phyloP scores from a whole-genome alignment of 257 asterid species.

The Mitragyna speciosa region DNA sequence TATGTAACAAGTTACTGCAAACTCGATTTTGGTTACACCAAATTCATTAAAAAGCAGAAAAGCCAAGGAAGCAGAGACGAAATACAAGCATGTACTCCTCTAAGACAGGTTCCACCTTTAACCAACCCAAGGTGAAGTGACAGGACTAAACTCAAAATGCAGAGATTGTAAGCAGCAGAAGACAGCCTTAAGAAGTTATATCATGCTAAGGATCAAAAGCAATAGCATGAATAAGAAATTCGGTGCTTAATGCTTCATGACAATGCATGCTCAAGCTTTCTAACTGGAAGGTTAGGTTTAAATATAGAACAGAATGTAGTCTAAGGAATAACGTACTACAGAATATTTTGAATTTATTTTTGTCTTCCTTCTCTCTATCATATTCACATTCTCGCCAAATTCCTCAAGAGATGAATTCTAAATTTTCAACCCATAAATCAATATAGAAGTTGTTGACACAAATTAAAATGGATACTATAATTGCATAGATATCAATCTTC shows the following conservation, averaged over 20 bases:
- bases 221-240: background rate
- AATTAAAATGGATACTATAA: background rate
- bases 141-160: too few species aligned
- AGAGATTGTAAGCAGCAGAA: too few species aligned
- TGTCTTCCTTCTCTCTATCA: background rate
- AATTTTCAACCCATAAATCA: background rate
- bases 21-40: too few species aligned
- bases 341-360: background rate
- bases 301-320: background rate
- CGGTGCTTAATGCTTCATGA: background rate
- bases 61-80: too few species aligned
- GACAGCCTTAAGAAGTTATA: background rate
- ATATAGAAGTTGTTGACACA: background rate
- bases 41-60: background rate
- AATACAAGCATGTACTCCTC: background rate
- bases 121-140: background rate
- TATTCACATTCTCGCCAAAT: background rate
- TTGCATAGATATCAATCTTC: background rate
- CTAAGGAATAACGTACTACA: background rate
- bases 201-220: background rate
- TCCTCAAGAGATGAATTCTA: background rate
- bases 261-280: background rate
- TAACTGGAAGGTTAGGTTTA: background rate
- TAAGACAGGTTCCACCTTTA: background rate
- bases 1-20: background rate